phyloP scores from a whole-genome alignment of 192 early-diverging fungal genomes.

The Entomortierella lignicola region DNA sequence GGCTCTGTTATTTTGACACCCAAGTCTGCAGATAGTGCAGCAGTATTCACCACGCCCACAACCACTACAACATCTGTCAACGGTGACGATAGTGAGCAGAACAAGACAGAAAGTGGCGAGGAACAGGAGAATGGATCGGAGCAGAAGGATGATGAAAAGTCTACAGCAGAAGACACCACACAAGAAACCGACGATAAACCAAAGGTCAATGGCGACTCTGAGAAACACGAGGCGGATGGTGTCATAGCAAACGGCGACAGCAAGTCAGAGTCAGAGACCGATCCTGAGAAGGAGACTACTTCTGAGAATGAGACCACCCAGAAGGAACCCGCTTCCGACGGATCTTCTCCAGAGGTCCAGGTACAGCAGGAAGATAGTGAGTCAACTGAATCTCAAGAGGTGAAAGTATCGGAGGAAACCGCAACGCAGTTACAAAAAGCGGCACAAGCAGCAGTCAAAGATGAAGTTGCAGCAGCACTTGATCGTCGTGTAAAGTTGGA shows the following conservation, averaged over 20 bases:
- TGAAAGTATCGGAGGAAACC: background rate
- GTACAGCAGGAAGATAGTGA: background rate
- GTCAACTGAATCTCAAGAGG: background rate
- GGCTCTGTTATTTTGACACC: slow-evolving; percentile 45
- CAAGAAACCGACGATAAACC: background rate
- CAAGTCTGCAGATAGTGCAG: slow-evolving; percentile 15
- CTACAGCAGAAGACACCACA: background rate
- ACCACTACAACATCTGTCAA: background rate
- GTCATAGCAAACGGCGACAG: background rate
- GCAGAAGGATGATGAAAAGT: slow-evolving; percentile 12
- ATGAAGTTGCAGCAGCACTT: slow-evolving; percentile 11
- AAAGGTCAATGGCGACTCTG: background rate
- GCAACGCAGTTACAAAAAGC: background rate
- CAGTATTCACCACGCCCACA: too few relatives aligned
- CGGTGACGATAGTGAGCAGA: slow-evolving; percentile 15
- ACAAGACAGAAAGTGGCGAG: background rate
- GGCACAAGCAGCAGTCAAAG: slow-evolving; percentile 4
- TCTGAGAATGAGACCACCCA: background rate
- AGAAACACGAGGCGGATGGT: background rate
- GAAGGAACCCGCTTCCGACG: background rate
- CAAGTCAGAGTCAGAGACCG: background rate
- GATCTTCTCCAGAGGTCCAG: slow-evolving; percentile 12
- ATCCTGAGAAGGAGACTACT: background rate
- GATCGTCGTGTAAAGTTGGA: slow-evolving; percentile 71
- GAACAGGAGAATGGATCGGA: background rate